phyloP scores from a whole-genome alignment of 768 basidiomycete genomes.

The Pisolithus marmoratus region DNA sequence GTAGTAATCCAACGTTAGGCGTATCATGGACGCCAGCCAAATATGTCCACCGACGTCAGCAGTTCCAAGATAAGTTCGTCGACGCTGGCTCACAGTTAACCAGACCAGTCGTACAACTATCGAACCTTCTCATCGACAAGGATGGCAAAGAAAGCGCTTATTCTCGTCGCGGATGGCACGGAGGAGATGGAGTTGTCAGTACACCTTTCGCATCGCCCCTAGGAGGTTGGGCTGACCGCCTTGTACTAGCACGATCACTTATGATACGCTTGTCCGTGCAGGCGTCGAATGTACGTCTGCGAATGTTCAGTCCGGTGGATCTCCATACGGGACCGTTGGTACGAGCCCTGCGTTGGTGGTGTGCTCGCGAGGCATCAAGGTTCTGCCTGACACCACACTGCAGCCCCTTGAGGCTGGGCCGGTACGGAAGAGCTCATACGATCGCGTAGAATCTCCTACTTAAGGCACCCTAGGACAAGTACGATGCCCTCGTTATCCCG shows the following conservation, averaged over 20 bases:
- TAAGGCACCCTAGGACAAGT: slow-evolving; percentile 45
- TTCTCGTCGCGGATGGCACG: slow-evolving; percentile 76
- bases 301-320: slow-evolving; percentile 40
- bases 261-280: slow-evolving; percentile 77
- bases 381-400: slow-evolving; percentile 60
- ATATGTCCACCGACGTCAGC: not conserved
- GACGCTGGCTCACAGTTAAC: not conserved
- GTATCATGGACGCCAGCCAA: not conserved
- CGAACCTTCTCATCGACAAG: not conserved
- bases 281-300: slow-evolving; percentile 65
- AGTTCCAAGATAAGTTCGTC: not conserved
- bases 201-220: slow-evolving; percentile 3
- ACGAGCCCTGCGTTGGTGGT: slow-evolving; percentile 45
- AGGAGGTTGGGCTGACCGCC: not conserved
- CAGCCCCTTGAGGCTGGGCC: slow-evolving; percentile 41
- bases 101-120: not conserved
- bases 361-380: slow-evolving; percentile 69
- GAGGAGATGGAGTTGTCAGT: slow-evolving; percentile 87
- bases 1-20: not conserved
- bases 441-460: not conserved
- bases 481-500: slow-evolving; percentile 67
- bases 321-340: slow-evolving; percentile 18
- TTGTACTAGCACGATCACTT: slow-evolving; percentile 68
- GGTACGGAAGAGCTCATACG: slow-evolving; percentile 27
- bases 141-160: slow-evolving; percentile 43